A percentile compares a stretch with the other conserved stretches of the same genome.
Conservation (phyloP, 208 protist species). For the Acanthamoeba quina region DNA sequence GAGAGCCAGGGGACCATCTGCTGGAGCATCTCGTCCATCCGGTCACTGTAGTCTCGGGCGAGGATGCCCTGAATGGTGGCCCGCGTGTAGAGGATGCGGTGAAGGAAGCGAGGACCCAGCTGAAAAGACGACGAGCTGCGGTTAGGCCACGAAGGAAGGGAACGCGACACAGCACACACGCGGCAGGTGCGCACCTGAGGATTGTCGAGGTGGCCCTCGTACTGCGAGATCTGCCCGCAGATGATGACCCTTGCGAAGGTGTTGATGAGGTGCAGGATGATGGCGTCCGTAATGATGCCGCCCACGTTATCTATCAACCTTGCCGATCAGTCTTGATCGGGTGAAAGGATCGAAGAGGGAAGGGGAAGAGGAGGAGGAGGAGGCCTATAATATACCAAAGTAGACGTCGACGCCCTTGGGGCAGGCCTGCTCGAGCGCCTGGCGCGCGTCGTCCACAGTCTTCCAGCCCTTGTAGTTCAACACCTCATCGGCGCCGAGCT, state of each 20-base stretch:
- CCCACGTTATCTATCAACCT: too few relatives aligned
- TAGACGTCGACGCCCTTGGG: slow-evolving; percentile 88
- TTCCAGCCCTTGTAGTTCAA: slow-evolving; percentile 83
- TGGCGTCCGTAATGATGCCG: slow-evolving; percentile 72
- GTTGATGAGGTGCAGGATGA: slow-evolving; percentile 71
- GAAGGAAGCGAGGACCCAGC: slow-evolving; percentile 44
- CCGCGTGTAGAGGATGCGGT: slow-evolving; percentile 60
- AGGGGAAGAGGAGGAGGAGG: too few relatives aligned
- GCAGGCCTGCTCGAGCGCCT: slow-evolving; percentile 68
- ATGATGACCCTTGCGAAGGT: slow-evolving; percentile 71
- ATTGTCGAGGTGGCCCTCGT: slow-evolving; percentile 33
- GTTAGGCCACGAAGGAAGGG: too few relatives aligned
- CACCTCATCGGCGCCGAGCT: slow-evolving; percentile 62
- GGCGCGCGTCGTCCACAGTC: slow-evolving; percentile 60
- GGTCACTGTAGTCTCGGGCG: slow-evolving; percentile 1
- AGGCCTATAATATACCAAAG: slow-evolving; percentile 83
- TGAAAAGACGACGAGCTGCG: neutral
- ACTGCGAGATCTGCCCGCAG: slow-evolving; percentile 78
- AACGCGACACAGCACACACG: too few relatives aligned
- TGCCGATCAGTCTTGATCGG: too few relatives aligned
- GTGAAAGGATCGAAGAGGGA: neutral
- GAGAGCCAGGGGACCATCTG: slow-evolving; percentile 36
- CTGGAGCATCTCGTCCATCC: slow-evolving; percentile 46
- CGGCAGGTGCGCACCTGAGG: neutral
- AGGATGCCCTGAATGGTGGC: slow-evolving; percentile 72